Percentiles rank a stretch among this genome's conserved stretches.
phyloP scores from a whole-genome alignment of 2,329 filamentous ascomycete species.

The Purpureocillium takamizusanense region DNA sequence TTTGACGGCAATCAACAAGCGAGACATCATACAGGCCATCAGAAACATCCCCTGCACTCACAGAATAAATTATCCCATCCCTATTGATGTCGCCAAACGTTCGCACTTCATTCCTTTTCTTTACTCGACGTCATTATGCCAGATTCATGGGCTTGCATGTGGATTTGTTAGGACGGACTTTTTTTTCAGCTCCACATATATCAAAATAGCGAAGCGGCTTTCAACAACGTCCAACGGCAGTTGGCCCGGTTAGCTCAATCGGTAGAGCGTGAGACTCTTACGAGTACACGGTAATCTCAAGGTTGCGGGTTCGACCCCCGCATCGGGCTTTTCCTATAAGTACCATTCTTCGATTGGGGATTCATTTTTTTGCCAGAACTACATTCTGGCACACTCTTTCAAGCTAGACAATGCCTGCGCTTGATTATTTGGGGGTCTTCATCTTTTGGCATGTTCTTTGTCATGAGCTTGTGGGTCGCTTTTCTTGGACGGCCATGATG shows the following conservation, averaged over 20 bases:
- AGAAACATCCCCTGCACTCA: no score
- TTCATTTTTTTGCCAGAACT: constrained; percentile 4
- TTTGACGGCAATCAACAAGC: no score
- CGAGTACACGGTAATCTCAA: constrained; percentile 24
- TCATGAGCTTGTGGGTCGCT: no score
- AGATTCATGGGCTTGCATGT: not conserved
- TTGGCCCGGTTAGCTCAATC: constrained; percentile 29
- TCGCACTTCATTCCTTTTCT: not conserved
- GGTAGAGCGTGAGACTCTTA: constrained; percentile 66
- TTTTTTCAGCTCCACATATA: not conserved
- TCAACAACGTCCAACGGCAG: constrained; percentile 6
- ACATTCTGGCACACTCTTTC: no score
- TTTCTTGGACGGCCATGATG: no score
- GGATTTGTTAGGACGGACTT: not conserved
- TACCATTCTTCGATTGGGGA: constrained; percentile 7
- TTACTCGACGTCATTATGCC: not conserved
- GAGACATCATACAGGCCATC: no score
- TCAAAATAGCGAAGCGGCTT: not conserved
- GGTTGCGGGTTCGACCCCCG: constrained; percentile 45
- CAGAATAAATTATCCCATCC: no score
- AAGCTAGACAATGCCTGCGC: no score
- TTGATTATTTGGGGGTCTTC: no score
- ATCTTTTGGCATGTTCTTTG: no score
- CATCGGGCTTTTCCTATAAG: constrained; percentile 19
- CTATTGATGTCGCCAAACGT: not conserved